Evolutionary conservation across 257 asterid species (phyloP).

Genomic region (Primulina huaijiensis): DNA sequence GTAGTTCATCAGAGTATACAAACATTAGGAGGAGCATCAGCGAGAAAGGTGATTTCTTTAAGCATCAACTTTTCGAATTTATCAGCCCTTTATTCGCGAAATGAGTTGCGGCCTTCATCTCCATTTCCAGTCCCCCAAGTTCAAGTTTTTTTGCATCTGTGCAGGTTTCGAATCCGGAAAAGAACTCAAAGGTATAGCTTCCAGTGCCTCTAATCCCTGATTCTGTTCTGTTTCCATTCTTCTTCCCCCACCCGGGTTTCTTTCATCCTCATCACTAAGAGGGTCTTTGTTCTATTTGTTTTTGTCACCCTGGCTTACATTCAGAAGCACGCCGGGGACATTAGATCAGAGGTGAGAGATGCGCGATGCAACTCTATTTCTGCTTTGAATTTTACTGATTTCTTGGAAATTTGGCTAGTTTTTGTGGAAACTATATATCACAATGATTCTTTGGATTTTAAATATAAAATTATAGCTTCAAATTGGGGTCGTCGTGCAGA

Average conservation of each 20-base stretch:
- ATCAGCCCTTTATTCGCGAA: neutral
- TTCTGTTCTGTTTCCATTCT: neutral
- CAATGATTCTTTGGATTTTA: neutral
- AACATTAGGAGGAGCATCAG: constrained; percentile 85
- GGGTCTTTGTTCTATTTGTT: neutral
- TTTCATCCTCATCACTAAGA: neutral
- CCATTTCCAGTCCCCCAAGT: neutral
- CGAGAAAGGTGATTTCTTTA: constrained; percentile 44
- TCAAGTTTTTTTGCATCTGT: constrained; percentile 9
- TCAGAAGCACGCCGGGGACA: constrained; percentile 60
- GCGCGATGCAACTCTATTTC: neutral
- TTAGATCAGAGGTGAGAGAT: constrained; percentile 75
- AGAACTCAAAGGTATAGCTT: constrained; percentile 45
- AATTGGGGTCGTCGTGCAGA: constrained; percentile 34
- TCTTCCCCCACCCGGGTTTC: neutral
- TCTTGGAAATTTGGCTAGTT: neutral
- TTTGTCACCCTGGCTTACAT: neutral
- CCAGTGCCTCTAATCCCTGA: neutral
- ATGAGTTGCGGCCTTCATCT: neutral
- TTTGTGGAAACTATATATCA: neutral
- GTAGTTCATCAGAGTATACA: constrained; percentile 95
- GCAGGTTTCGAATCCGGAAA: constrained; percentile 44
- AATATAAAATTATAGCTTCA: neutral
- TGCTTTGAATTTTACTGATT: neutral
- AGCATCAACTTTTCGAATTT: neutral